A percentile compares a stretch with the other conserved stretches of the same genome.
Conservation (phyloP, 2,329 filamentous ascomycete genomes). For the Apiospora rasikravindrae region DNA sequence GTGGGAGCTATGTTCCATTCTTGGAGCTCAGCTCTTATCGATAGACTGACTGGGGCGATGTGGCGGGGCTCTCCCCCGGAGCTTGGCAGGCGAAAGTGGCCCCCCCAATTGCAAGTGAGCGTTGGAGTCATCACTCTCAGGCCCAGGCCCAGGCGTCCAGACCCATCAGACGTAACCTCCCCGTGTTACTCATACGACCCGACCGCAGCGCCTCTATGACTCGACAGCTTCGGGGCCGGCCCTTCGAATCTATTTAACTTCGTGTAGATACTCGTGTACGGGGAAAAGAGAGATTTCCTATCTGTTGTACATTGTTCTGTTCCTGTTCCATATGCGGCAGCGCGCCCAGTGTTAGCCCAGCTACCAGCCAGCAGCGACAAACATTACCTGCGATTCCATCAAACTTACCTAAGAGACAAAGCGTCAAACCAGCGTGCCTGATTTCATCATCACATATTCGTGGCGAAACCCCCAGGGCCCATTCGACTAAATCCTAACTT, state of each 20-base stretch:
- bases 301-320: neutral
- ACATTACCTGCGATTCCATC: neutral
- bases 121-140: neutral
- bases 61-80: constrained; percentile 3
- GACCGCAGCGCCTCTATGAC: neutral
- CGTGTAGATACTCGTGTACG: neutral
- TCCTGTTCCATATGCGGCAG: neutral
- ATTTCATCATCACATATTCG: constrained; percentile 7
- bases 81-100: constrained; percentile 1
- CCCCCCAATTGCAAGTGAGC: neutral
- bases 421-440: neutral
- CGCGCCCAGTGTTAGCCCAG: neutral
- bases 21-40: neutral
- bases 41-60: neutral
- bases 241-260: neutral
- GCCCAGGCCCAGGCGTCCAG: no score
- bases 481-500: neutral
- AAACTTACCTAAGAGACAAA: constrained; percentile 1
- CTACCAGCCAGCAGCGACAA: neutral
- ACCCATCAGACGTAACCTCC: neutral
- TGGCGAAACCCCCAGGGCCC: neutral
- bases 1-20: neutral
- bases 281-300: neutral
- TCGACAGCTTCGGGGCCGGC: constrained; percentile 4
- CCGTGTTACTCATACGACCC: constrained; percentile 14